Percentiles rank a stretch among this genome's conserved stretches.
Evolutionary conservation across 305 asterid species (phyloP).

Genomic region (Fraxinus ornus): DNA sequence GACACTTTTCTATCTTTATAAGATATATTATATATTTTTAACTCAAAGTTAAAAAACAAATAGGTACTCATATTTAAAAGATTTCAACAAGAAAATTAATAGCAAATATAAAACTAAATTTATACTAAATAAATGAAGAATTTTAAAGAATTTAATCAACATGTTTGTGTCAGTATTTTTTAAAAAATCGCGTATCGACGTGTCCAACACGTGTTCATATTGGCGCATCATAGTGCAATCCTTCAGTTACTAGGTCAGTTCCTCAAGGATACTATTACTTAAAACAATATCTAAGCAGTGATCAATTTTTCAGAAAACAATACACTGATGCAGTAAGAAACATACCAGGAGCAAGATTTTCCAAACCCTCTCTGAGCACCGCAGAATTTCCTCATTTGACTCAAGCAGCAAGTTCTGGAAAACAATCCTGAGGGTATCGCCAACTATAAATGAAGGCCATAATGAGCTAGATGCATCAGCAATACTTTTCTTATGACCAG

Average conservation of each 20-base stretch:
- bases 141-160: background rate
- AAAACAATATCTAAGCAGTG: slow-evolving; percentile 2
- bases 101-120: background rate
- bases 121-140: background rate
- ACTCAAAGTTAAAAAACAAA: background rate
- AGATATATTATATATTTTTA: background rate
- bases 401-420: slow-evolving; percentile 96
- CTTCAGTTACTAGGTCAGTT: background rate
- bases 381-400: slow-evolving; percentile 82
- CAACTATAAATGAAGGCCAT: slow-evolving; percentile 96
- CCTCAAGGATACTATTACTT: slow-evolving; percentile 3
- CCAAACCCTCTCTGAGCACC: slow-evolving; percentile 95
- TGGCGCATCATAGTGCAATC: background rate
- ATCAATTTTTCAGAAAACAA: slow-evolving; percentile 1
- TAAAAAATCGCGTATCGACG: background rate
- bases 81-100: background rate
- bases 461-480: slow-evolving; percentile 64
- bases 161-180: background rate
- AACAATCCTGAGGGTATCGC: slow-evolving; percentile 94
- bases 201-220: background rate
- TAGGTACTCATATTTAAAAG: background rate
- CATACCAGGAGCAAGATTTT: slow-evolving; percentile 80
- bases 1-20: background rate
- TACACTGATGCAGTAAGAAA: slow-evolving; percentile 14
- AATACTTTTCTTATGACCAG: slow-evolving; percentile 72